Conservation (phyloP, 2,329 filamentous ascomycete species). For the Sarocladium oryzae region DNA sequence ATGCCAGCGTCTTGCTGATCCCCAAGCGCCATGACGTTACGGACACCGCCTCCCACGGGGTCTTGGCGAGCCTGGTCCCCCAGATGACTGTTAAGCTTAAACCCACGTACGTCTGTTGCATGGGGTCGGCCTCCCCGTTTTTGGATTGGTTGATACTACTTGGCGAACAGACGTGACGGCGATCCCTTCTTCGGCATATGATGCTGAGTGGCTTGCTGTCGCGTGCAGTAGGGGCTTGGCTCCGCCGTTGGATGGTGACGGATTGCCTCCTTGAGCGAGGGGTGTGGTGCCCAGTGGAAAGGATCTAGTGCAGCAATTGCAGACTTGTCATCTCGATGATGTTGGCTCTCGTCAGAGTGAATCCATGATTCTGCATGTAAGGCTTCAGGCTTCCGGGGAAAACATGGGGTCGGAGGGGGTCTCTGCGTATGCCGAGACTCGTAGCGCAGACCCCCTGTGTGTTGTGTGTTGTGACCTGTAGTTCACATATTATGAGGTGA, state of each 20-base stretch:
- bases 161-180: not conserved
- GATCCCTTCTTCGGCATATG: not conserved
- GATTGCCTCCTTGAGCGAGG: too few species aligned
- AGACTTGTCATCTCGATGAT: not conserved
- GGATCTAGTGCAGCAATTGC: not conserved
- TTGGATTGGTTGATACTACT: not conserved
- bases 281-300: not conserved
- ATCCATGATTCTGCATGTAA: too few species aligned
- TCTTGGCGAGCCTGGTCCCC: not conserved
- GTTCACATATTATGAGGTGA: not conserved
- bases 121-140: not conserved
- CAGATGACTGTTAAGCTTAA: constrained; percentile 2
- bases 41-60: constrained; percentile 3
- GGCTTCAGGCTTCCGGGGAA: too few species aligned
- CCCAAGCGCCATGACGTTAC: constrained; percentile 7
- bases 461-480: not conserved
- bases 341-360: not conserved
- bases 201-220: not conserved
- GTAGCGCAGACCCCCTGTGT: not conserved
- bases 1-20: not conserved
- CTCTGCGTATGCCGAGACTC: constrained; percentile 5
- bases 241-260: too few species aligned
- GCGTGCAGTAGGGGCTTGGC: not conserved
- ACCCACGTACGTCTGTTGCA: not conserved
- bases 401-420: too few species aligned